These are phyloP conservation scores for Phytophthora vignae DNA, from an alignment of 352 stramenopile genomes.

Conservation along the genomic window DNA sequence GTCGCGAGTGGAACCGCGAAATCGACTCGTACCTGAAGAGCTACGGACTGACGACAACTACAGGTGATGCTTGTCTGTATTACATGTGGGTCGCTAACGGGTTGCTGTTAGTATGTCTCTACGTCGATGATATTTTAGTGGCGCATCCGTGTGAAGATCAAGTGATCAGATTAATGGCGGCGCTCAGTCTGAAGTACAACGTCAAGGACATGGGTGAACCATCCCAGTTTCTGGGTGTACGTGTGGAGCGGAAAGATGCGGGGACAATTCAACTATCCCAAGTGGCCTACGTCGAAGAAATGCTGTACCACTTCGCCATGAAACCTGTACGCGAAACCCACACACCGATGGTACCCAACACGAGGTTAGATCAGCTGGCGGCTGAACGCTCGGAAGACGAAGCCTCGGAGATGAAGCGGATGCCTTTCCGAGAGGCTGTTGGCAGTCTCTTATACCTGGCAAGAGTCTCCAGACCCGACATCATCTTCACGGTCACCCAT, in stretches of 20 bases:
- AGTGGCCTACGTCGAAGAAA: neutral
- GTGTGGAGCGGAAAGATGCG: no score
- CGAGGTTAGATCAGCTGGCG: neutral
- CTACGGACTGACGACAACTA: neutral
- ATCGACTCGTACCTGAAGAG: conserved; percentile 6
- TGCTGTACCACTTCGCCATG: conserved; percentile 11
- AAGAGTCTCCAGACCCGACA: no score
- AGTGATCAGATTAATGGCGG: conserved; percentile 3
- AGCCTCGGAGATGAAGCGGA: no score
- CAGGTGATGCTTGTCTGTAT: conserved; percentile 6
- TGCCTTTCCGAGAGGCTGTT: no score
- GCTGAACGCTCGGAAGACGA: no score
- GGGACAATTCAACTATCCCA: no score
- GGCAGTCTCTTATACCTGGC: no score
- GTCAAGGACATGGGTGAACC: conserved; percentile 4
- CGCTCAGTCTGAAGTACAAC: neutral
- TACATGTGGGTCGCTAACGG: neutral
- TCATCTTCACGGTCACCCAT: no score
- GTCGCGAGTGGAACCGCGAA: conserved; percentile 9
- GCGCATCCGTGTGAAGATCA: neutral
- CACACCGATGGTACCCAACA: conserved; percentile 6
- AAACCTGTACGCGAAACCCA: neutral
- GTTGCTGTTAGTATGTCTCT: conserved; percentile 4
- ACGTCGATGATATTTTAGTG: conserved; percentile 10
- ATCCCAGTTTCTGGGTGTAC: no score